phyloP scores from a whole-genome alignment of 352 stramenopile species.

The Pythium scleroteichum region DNA sequence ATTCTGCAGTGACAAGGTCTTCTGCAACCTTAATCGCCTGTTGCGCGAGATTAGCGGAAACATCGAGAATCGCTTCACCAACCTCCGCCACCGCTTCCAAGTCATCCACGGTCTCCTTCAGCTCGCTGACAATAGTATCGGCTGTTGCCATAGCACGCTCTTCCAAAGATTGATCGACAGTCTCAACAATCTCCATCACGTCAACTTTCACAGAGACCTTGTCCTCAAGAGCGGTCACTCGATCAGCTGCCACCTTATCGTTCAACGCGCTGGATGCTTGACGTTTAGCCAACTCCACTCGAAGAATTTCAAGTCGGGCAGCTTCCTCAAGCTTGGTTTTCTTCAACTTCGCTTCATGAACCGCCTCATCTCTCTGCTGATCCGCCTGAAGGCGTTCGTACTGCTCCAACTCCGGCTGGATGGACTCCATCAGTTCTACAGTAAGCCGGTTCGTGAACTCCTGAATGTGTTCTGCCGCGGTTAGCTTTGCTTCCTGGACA shows the following conservation, averaged over 20 bases:
- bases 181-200: constrained; percentile 19
- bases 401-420: constrained; percentile 39
- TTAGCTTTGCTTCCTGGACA: constrained; percentile 38
- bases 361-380: background rate
- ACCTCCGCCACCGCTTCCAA: background rate
- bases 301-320: constrained; percentile 16
- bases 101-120: constrained; percentile 4
- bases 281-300: constrained; percentile 9
- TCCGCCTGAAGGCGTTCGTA: constrained; percentile 28
- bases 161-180: background rate
- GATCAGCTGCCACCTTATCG: constrained; percentile 2
- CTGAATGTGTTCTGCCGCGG: constrained; percentile 42
- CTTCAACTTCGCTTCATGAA: constrained; percentile 6
- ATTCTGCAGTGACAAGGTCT: background rate
- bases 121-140: background rate
- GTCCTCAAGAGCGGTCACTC: background rate
- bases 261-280: background rate
- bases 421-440: constrained; percentile 36
- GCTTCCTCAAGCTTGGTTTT: constrained; percentile 12
- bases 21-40: constrained; percentile 1
- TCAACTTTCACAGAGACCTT: constrained; percentile 13
- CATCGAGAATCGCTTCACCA: constrained; percentile 1
- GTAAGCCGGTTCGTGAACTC: constrained; percentile 35
- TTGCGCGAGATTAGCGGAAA: background rate
- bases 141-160: background rate